phyloP scores from a whole-genome alignment of 441 rosid species.

The Arabidopsis lyrata region DNA sequence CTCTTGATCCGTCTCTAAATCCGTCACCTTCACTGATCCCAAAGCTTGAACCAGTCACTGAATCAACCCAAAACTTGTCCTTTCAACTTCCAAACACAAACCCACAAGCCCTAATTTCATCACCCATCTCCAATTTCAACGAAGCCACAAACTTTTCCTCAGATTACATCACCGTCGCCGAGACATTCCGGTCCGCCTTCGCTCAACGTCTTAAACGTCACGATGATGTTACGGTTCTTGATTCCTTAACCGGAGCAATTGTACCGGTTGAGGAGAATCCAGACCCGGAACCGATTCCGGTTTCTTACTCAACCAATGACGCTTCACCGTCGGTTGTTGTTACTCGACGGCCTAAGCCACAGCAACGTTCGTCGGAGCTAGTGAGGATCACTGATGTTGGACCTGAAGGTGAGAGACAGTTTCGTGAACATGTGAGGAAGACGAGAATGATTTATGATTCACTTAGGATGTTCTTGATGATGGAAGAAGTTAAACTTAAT shows the following conservation, averaged over 20 bases:
- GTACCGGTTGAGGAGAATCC: conserved; percentile 52
- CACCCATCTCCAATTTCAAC: not conserved
- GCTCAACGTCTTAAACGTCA: conserved; percentile 50
- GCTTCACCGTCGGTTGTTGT: conserved; percentile 38
- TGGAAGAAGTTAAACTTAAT: conserved; percentile 52
- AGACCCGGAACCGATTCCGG: not conserved
- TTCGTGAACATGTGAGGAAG: conserved; percentile 67
- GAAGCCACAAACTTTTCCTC: conserved; percentile 48
- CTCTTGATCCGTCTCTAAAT: not conserved
- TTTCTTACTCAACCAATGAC: conserved; percentile 2
- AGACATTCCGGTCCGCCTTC: conserved; percentile 75
- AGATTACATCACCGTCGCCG: conserved; percentile 63
- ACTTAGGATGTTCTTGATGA: conserved; percentile 59
- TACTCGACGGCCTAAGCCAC: conserved; percentile 41
- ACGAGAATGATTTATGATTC: conserved; percentile 76
- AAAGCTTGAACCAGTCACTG: conserved; percentile 28
- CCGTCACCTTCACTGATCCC: conserved; percentile 8
- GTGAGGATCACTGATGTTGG: conserved; percentile 81
- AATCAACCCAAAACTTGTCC: conserved; percentile 5
- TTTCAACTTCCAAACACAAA: conserved; percentile 1
- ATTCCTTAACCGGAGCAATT: conserved; percentile 69
- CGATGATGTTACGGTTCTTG: conserved; percentile 50
- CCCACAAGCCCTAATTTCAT: conserved; percentile 20
- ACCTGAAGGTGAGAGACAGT: conserved; percentile 63
- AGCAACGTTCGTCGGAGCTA: conserved; percentile 69